phyloP scores from a whole-genome alignment of 345 rosid genomes.

The Salix exigua region DNA sequence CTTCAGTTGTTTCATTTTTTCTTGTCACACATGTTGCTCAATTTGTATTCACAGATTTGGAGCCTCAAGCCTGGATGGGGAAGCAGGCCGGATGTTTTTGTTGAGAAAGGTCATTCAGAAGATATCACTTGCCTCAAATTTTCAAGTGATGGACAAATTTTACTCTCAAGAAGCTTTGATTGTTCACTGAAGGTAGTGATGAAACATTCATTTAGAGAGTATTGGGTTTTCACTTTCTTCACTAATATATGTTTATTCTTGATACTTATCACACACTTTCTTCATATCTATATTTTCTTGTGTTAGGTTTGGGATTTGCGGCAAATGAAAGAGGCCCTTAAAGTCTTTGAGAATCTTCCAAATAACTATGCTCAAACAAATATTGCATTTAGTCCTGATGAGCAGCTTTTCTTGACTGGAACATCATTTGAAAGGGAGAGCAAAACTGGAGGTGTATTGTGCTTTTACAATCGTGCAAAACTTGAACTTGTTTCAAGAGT shows the following conservation, averaged over 20 bases:
- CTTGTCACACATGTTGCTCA: neutral
- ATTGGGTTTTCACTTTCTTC: constrained; percentile 7
- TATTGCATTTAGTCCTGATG: constrained; percentile 86
- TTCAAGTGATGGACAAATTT: constrained; percentile 72
- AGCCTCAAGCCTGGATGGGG: constrained; percentile 98
- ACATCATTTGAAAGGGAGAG: constrained; percentile 90
- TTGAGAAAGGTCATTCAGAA: constrained; percentile 82
- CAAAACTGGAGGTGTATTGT: constrained; percentile 73
- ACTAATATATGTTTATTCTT: neutral
- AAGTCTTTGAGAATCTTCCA: constrained; percentile 81
- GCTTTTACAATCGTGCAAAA: constrained; percentile 77
- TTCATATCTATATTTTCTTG: constrained; percentile 12
- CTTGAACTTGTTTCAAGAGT: constrained; percentile 87
- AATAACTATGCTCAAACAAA: constrained; percentile 92
- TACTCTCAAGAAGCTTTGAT: constrained; percentile 89
- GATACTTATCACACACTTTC: constrained; percentile 1
- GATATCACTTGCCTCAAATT: constrained; percentile 87
- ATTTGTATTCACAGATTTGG: constrained; percentile 57
- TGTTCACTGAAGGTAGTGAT: constrained; percentile 71
- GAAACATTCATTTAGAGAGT: neutral
- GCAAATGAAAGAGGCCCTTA: constrained; percentile 65
- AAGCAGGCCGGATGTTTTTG: constrained; percentile 82
- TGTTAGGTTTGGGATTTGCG: constrained; percentile 95
- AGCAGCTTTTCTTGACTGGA: constrained; percentile 83
- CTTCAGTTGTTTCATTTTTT: neutral